Evolutionary conservation across 23 red algal species (phyloP).

Genomic region (Cyanidioschyzon merolae): DNA sequence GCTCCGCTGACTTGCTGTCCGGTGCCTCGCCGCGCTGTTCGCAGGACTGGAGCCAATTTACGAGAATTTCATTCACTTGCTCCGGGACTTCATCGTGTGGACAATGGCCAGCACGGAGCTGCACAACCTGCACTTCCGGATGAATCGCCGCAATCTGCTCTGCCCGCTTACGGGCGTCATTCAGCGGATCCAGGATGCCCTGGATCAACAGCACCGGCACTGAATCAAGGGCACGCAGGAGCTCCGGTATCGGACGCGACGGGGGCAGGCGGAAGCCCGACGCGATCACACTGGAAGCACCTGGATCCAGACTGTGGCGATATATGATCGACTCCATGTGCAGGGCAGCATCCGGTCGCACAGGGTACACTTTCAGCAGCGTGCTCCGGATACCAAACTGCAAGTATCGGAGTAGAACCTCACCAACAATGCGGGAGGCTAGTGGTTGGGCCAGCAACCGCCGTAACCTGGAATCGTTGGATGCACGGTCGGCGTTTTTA

Average conservation of each 20-base stretch:
- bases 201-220: slow-evolving; percentile 57
- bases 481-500: not conserved
- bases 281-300: slow-evolving; percentile 46
- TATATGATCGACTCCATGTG: slow-evolving; percentile 37
- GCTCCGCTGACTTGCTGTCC: too few species aligned
- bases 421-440: slow-evolving; percentile 19
- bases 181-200: slow-evolving; percentile 58
- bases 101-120: slow-evolving; percentile 52
- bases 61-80: slow-evolving; percentile 17
- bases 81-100: slow-evolving; percentile 36
- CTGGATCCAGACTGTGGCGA: slow-evolving; percentile 41
- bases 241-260: slow-evolving; percentile 29
- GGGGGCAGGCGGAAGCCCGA: slow-evolving; percentile 45
- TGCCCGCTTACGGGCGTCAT: slow-evolving; percentile 31
- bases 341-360: slow-evolving; percentile 29
- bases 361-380: slow-evolving; percentile 48
- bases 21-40: not conserved
- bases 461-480: not conserved
- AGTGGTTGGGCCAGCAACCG: not conserved
- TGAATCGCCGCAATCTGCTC: slow-evolving; percentile 22
- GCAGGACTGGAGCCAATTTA: slow-evolving; percentile 11
- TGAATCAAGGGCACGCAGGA: slow-evolving; percentile 30
- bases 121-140: slow-evolving; percentile 27
- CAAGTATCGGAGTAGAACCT: slow-evolving; percentile 35
- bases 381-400: slow-evolving; percentile 39